phyloP scores from a whole-genome alignment of 495 filamentous ascomycete genomes.

The Staphylotrichum tortipilum region DNA sequence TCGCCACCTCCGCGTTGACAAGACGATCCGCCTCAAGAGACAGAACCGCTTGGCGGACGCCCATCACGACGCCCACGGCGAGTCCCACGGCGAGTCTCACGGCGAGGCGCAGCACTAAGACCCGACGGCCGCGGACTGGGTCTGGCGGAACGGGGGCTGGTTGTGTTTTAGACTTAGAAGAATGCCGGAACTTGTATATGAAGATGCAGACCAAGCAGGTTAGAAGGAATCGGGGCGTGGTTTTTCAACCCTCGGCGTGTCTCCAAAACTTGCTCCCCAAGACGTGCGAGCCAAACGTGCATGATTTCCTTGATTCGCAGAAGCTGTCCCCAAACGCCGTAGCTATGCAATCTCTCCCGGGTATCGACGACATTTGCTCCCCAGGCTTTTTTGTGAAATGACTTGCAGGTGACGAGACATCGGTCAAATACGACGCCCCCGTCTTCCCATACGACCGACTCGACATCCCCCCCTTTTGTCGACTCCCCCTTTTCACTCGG shows the following conservation, averaged over 20 bases:
- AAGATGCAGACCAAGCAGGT: constrained; percentile 2
- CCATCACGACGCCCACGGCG: constrained; percentile 9
- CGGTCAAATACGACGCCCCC: no score
- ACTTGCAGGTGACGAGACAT: no score
- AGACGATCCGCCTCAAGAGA: constrained; percentile 72
- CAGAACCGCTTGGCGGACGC: constrained; percentile 41
- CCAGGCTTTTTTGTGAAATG: no score
- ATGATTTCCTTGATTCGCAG: background rate
- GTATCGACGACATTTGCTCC: constrained; percentile 8
- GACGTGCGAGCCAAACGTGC: constrained; percentile 7
- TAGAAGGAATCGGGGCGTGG: constrained; percentile 6
- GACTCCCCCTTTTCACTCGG: constrained; percentile 51
- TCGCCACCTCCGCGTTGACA: constrained; percentile 79
- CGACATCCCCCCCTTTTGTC: no score
- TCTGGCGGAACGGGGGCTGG: background rate
- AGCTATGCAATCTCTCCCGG: constrained; percentile 31
- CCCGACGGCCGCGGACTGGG: constrained; percentile 7
- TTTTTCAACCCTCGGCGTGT: background rate
- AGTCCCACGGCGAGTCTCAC: background rate
- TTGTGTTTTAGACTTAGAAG: constrained; percentile 6
- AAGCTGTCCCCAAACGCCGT: constrained; percentile 31
- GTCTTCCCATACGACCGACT: no score
- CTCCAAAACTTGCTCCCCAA: constrained; percentile 1
- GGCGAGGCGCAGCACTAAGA: constrained; percentile 26
- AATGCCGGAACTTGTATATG: constrained; percentile 18